phyloP scores from a whole-genome alignment of 441 rosid species.

The Cnidoscolus chayamansa region DNA sequence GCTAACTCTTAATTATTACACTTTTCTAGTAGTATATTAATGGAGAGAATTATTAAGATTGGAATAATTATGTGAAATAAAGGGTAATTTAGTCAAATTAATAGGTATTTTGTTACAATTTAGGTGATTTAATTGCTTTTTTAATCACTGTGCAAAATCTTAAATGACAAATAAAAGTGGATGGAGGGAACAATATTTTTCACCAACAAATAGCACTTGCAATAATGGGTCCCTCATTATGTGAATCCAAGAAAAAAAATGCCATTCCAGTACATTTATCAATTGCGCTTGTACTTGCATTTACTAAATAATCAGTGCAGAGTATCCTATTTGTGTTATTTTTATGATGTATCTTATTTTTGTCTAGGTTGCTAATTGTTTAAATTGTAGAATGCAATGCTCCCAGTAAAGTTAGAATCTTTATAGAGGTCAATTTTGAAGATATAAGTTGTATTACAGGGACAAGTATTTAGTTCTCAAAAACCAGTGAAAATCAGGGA shows the following conservation, averaged over 20 bases:
- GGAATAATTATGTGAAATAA: no score
- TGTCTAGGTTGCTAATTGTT: not conserved
- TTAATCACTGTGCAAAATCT: no score
- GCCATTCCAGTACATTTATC: not conserved
- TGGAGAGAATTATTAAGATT: no score
- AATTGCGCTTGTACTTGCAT: not conserved
- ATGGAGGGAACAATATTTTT: no score
- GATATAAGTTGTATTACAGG: not conserved
- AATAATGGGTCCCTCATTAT: not conserved
- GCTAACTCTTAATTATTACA: no score
- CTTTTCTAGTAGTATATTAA: no score
- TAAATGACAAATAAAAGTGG: no score
- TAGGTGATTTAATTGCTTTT: no score
- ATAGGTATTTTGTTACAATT: no score
- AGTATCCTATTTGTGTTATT: not conserved
- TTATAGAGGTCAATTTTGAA: not conserved
- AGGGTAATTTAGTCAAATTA: no score
- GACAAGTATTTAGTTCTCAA: not conserved
- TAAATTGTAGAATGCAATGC: not conserved
- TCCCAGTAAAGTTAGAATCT: not conserved
- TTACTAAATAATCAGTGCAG: not conserved
- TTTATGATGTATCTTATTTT: not conserved
- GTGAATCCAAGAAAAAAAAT: not conserved
- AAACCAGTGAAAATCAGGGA: conserved; percentile 1
- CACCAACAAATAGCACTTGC: not conserved